phyloP scores from a whole-genome alignment of 2,329 filamentous ascomycete genomes.

The Ophiosphaerella korrae region DNA sequence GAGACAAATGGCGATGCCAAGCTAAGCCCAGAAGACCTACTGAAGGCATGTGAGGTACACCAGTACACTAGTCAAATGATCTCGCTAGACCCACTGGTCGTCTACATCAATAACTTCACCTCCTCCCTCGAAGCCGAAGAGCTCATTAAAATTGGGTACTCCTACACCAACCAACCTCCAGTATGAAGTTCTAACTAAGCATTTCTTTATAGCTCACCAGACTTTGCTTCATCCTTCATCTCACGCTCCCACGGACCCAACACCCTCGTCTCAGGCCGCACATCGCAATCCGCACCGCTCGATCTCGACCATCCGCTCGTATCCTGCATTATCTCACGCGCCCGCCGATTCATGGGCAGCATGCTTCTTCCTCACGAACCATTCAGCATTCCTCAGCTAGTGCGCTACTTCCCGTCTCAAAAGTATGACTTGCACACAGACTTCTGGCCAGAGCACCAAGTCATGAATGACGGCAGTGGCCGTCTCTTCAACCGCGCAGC shows the following conservation, averaged over 20 bases:
- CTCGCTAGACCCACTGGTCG: slow-evolving; percentile 29
- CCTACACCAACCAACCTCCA: not conserved
- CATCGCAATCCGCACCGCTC: slow-evolving; percentile 30
- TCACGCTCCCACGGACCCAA: slow-evolving; percentile 17
- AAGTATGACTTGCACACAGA: slow-evolving; percentile 35
- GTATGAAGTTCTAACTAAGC: slow-evolving; percentile 2
- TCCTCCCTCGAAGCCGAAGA: slow-evolving; percentile 24
- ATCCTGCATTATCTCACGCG: slow-evolving; percentile 28
- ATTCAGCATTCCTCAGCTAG: slow-evolving; percentile 30
- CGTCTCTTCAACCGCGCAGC: slow-evolving; percentile 28
- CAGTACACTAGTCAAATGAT: slow-evolving; percentile 35
- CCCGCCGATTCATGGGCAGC: slow-evolving; percentile 30
- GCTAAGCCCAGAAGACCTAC: slow-evolving; percentile 3
- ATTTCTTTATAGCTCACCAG: slow-evolving; percentile 9
- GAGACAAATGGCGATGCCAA: not conserved
- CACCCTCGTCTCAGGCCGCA: slow-evolving; percentile 26
- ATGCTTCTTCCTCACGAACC: slow-evolving; percentile 26
- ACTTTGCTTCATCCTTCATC: slow-evolving; percentile 32
- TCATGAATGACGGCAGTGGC: slow-evolving; percentile 16
- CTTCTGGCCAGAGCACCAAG: slow-evolving; percentile 30
- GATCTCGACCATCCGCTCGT: slow-evolving; percentile 22
- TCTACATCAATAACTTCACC: slow-evolving; percentile 40
- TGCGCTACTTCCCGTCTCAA: slow-evolving; percentile 27
- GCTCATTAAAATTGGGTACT: slow-evolving; percentile 24
- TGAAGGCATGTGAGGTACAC: slow-evolving; percentile 21